Evolutionary conservation across 1,139 yeast genomes (phyloP), one percentile per base, ranked within the genome.

Genomic region (Scheffersomyces titani): DNA sequence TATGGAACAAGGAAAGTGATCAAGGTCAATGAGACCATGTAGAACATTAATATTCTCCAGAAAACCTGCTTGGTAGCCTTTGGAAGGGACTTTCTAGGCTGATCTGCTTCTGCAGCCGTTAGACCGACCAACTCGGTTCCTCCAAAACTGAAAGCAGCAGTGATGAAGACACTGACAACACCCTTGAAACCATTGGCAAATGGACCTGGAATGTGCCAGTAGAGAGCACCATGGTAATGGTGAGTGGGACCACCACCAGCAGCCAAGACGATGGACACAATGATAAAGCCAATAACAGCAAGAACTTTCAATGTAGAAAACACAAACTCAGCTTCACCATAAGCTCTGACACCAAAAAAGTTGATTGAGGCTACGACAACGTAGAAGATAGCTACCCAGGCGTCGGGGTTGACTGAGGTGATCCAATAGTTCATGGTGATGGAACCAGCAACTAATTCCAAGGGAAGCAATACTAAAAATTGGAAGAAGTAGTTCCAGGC

Each of bases 121-220:
- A 76, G 71, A 3, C 80, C 78, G 36, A 75, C 77, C 50, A 77
- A 70, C 59, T 77, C 81, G 20, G 77, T 74, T 54, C 89, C 89
- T 19, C 84, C 83, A 63, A 79, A 84, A 40, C 86, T 81, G 67
- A 83, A 84, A 1, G 87, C 87, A 44, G 88, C 87, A 30, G 83
- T 79, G 53, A 81, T 81, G 60, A 82, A 80, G 6, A 81, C 85
- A 1, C 84, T 73, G 57, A 80, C 77, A 30, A 82, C 74, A 36
- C 82, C 82, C 62, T 78, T 76, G 64, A 78, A 78, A 0, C 82
- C 81, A 60, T 73, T 65, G 46, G 75, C 73, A 61, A 72, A 73
- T 0, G 75, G 68, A 9, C 76, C 75, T 0, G 77, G 77, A 40
- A 70, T 54, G 59, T 71, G 70, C 74, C 75, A 73, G 64, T 68